Conservation (phyloP, 345 rosid species). For the Erodium maritimum region DNA sequence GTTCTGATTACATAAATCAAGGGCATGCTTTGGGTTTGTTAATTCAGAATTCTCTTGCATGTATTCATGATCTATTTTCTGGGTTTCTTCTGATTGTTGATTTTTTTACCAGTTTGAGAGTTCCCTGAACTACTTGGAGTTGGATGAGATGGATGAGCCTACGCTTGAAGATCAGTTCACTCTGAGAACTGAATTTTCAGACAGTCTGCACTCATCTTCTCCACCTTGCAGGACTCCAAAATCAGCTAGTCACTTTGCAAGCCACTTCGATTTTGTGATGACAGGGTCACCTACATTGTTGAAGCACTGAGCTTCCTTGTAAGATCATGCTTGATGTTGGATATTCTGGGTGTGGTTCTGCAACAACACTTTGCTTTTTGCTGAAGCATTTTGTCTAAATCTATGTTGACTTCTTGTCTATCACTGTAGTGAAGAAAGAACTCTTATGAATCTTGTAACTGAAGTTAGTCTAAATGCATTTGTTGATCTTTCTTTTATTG, state of each 20-base stretch:
- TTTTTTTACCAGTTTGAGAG: slow-evolving; percentile 13
- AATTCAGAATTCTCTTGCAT: too few species aligned
- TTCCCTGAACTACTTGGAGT: slow-evolving; percentile 15
- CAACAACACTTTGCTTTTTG: too few species aligned
- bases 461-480: not conserved
- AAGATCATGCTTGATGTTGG: too few species aligned
- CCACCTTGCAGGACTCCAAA: slow-evolving; percentile 14
- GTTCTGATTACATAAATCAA: too few species aligned
- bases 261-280: slow-evolving; percentile 20
- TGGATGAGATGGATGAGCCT: slow-evolving; percentile 22
- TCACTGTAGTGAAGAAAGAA: too few species aligned
- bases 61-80: too few species aligned
- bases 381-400: too few species aligned
- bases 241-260: slow-evolving; percentile 14
- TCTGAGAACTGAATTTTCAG: slow-evolving; percentile 1
- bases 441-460: not conserved
- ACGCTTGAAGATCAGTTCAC: slow-evolving; percentile 12
- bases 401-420: too few species aligned
- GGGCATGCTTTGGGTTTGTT: too few species aligned
- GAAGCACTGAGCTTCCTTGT: slow-evolving; percentile 11
- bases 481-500: too few species aligned
- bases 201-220: slow-evolving; percentile 13
- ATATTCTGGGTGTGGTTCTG: too few species aligned
- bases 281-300: slow-evolving; percentile 20
- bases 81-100: not conserved